Evolutionary conservation across 2,329 filamentous ascomycete genomes (phyloP).

Genomic region (Colletotrichum sp.): DNA sequence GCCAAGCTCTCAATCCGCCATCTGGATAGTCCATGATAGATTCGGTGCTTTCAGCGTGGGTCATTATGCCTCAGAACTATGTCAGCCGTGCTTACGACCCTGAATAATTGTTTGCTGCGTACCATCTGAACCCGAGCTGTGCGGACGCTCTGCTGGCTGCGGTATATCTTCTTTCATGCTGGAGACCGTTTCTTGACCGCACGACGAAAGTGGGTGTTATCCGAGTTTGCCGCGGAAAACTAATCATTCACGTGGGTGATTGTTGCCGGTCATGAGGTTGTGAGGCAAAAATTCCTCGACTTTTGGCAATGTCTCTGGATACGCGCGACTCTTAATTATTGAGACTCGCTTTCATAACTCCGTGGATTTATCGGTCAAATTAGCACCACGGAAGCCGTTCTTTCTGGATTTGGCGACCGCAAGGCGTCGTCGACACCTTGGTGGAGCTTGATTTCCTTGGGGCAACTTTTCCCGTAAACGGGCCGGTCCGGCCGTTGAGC

Average conservation of each 20-base stretch:
- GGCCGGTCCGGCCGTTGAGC: neutral
- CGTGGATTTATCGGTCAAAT: neutral
- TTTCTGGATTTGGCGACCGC: neutral
- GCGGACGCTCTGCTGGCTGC: neutral
- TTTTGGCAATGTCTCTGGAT: neutral
- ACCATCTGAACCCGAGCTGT: neutral
- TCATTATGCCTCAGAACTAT: neutral
- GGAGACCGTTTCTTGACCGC: neutral
- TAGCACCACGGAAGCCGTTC: neutral
- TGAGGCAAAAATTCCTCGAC: neutral
- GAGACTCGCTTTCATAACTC: neutral
- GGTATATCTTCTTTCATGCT: neutral
- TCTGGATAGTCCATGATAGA: conserved; percentile 64
- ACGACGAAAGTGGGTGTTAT: neutral
- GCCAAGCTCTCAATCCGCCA: conserved; percentile 70
- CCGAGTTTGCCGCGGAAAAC: neutral
- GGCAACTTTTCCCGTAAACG: neutral
- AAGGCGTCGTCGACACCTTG: neutral
- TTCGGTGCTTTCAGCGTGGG: neutral
- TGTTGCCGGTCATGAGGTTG: neutral
- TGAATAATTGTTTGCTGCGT: neutral
- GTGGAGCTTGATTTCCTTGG: neutral
- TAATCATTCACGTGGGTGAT: neutral
- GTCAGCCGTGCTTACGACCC: neutral
- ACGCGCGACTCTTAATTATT: neutral